Percentiles rank a stretch among this genome's conserved stretches.
Evolutionary conservation across 768 basidiomycete genomes (phyloP).

Genomic region (Russula griseocarnosa): DNA sequence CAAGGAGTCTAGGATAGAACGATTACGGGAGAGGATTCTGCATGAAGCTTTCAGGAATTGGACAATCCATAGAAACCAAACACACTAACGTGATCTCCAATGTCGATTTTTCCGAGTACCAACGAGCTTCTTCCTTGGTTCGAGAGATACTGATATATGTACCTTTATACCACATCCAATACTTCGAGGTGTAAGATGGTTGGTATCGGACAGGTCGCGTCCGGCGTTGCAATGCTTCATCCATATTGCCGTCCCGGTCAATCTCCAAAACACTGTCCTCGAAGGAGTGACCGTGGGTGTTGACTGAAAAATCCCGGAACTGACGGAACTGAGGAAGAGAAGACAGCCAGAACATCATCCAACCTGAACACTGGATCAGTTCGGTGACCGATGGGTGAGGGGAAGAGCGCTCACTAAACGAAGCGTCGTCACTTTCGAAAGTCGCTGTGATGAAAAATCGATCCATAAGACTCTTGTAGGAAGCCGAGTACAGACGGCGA

Average conservation of each 20-base stretch:
- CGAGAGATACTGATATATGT: slow-evolving; percentile 36
- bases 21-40: slow-evolving; percentile 23
- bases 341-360: slow-evolving; percentile 70
- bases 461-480: slow-evolving; percentile 45
- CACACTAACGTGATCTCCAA: slow-evolving; percentile 43
- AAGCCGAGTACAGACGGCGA: slow-evolving; percentile 44
- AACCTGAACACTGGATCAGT: slow-evolving; percentile 40
- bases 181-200: slow-evolving; percentile 40
- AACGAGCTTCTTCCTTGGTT: slow-evolving; percentile 35
- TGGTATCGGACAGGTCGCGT: slow-evolving; percentile 39
- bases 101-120: slow-evolving; percentile 39
- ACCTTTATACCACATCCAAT: slow-evolving; percentile 48
- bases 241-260: background rate
- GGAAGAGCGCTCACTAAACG: slow-evolving; percentile 46
- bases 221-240: slow-evolving; percentile 18
- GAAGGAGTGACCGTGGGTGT: slow-evolving; percentile 42
- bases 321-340: slow-evolving; percentile 56
- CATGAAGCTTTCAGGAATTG: slow-evolving; percentile 7
- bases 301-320: slow-evolving; percentile 51
- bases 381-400: slow-evolving; percentile 8
- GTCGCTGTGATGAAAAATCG: slow-evolving; percentile 60
- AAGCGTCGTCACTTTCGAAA: slow-evolving; percentile 56
- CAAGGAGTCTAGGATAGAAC: slow-evolving; percentile 25
- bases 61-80: background rate
- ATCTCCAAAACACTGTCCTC: slow-evolving; percentile 34